phyloP scores from a whole-genome alignment of 1,284 basidiomycete genomes.

The Fistulinella cinereoalba region DNA sequence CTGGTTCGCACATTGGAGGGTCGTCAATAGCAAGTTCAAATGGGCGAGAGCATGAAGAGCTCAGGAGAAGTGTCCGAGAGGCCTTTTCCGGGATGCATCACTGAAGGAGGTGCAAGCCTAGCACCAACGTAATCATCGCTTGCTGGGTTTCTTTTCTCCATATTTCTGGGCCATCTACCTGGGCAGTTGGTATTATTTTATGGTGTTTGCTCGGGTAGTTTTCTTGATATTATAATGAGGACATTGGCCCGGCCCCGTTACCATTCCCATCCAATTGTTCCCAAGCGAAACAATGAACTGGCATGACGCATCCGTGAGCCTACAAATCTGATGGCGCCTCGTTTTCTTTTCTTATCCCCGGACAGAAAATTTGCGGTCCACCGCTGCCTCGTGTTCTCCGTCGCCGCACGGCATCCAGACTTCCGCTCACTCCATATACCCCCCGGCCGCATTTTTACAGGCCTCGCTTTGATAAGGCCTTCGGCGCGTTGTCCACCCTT shows the following conservation, averaged over 20 bases:
- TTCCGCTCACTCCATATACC: constrained; percentile 1
- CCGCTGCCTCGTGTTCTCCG: constrained; percentile 30
- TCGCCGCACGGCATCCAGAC: constrained; percentile 12
- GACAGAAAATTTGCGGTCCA: too few relatives aligned
- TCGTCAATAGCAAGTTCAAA: constrained; percentile 58
- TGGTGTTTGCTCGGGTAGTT: constrained; percentile 8
- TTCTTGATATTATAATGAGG: constrained; percentile 14
- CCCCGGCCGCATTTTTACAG: constrained; percentile 5
- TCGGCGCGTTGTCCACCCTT: constrained; percentile 13
- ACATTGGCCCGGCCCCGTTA: too few relatives aligned
- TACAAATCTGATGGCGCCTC: neutral
- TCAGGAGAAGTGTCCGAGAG: constrained; percentile 75
- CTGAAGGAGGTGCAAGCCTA: constrained; percentile 10
- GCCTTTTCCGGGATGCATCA: constrained; percentile 65
- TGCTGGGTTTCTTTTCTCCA: neutral
- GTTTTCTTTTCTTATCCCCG: neutral
- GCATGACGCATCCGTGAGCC: neutral
- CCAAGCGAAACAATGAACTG: constrained; percentile 8
- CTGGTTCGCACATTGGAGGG: constrained; percentile 61
- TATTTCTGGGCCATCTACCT: constrained; percentile 3
- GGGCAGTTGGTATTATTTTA: constrained; percentile 20
- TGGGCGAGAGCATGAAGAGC: constrained; percentile 68
- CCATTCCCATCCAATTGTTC: too few relatives aligned
- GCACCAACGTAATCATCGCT: neutral
- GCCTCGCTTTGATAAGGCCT: constrained; percentile 20